Evolutionary conservation across 2,329 filamentous ascomycete genomes (phyloP).

Genomic region (Mariannaea elegans): DNA sequence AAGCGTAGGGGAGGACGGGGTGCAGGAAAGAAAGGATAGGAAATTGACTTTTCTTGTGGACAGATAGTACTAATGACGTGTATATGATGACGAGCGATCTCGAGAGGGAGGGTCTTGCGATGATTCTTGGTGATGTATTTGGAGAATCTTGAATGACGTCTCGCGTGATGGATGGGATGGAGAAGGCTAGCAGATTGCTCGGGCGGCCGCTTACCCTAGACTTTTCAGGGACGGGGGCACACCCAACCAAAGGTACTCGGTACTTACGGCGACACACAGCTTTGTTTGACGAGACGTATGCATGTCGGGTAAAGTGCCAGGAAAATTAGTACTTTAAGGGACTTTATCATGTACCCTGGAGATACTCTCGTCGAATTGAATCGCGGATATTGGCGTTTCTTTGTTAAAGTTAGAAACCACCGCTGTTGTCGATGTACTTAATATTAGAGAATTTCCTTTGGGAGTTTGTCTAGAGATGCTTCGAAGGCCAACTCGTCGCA

Average conservation of each 20-base stretch:
- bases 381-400: too few relatives aligned
- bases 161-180: constrained; percentile 30
- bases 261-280: too few relatives aligned
- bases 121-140: constrained; percentile 24
- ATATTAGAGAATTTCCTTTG: too few relatives aligned
- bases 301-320: too few relatives aligned
- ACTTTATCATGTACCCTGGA: too few relatives aligned
- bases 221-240: neutral
- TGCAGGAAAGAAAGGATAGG: neutral
- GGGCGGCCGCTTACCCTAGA: constrained; percentile 7
- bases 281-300: too few relatives aligned
- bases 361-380: too few relatives aligned
- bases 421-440: too few relatives aligned
- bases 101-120: constrained; percentile 8
- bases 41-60: neutral
- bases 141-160: constrained; percentile 38
- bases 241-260: neutral
- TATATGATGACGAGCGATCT: neutral
- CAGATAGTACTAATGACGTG: neutral
- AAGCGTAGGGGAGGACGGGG: neutral
- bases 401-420: too few relatives aligned
- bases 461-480: too few relatives aligned
- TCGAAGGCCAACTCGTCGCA: too few relatives aligned
- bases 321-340: too few relatives aligned
- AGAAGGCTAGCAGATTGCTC: constrained; percentile 27